These are phyloP conservation scores for Ceratorhiza oryzae-sativae DNA, from an alignment of 1,284 basidiomycete genomes.

Conservation along the genomic window DNA sequence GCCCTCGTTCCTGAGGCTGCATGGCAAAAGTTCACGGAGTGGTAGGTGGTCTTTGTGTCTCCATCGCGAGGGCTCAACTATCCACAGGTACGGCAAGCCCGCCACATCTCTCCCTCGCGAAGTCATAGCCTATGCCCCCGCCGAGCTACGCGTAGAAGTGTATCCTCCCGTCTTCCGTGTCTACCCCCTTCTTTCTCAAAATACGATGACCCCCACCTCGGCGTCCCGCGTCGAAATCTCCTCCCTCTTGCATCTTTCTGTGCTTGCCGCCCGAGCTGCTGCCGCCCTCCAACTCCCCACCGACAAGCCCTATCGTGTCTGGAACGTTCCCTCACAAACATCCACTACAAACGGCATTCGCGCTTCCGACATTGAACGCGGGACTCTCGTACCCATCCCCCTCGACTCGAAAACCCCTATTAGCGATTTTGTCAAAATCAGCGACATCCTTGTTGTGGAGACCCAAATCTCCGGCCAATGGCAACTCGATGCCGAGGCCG, in stretches of 20 bases:
- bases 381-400: conserved; percentile 2
- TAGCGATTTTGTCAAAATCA: conserved; percentile 9
- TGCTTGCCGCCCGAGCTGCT: conserved; percentile 20
- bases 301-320: conserved; percentile 29
- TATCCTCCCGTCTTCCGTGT: conserved; percentile 74
- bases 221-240: conserved; percentile 46
- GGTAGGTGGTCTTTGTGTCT: conserved; percentile 57
- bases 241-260: conserved; percentile 37
- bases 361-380: not conserved
- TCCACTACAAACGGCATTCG: conserved; percentile 2
- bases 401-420: not conserved
- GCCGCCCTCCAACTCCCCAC: conserved; percentile 33
- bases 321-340: conserved; percentile 36
- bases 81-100: conserved; percentile 71
- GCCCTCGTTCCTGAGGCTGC: conserved; percentile 77
- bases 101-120: conserved; percentile 65
- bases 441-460: conserved; percentile 21
- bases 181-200: conserved; percentile 43
- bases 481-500: conserved; percentile 3
- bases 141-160: conserved; percentile 74
- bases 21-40: conserved; percentile 72
- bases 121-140: conserved; percentile 67
- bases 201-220: not conserved
- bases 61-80: conserved; percentile 30
- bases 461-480: not conserved